Evolutionary conservation across 1,284 basidiomycete species (phyloP), one percentile per base, ranked within the genome.

Genomic region (Sporisorium iseilematis-ciliati): DNA sequence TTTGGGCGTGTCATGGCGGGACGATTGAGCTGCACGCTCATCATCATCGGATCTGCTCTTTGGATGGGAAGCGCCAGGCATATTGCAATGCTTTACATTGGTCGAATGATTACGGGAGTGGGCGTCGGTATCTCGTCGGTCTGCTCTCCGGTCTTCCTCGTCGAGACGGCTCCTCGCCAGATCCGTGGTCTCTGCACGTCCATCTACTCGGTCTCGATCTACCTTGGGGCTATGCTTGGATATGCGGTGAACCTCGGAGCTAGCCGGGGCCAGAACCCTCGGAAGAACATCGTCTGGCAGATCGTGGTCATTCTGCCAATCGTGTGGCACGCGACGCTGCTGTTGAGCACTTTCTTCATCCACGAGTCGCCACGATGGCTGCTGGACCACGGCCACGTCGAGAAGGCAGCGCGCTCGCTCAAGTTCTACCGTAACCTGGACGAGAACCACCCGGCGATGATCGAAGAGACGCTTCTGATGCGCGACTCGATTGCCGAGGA

Each of bases 281-380:
- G 35, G 46, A 45, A 55, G 20, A 56, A 63, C 53, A 49, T 54
- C 41, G 21, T 65, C 38, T 65, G 68, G 67, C 67, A 64, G 42
- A 54, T 70, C n/a, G 50, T 57, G 14, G 8, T 70, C 21, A 23
- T 62, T 31, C 38, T 70, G 33, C 56, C 56, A 41, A 59, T 64
- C 21, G 45, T 43, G 12, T 64, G 56, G 56, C 67, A 70, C 18
- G 4, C 45, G 0, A 31, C 89, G 75, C 77, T 86, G 25, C 57
- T 78, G 23, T 38, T 88, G 74, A 86, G 88, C 79, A 86, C 73
- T 59, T 79, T 80, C 46, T 87, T 89, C 62, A 86, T 89, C 57
- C 89, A 90, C 86, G 83, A 91, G 87, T 94, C 93, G 21, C 93
- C 93, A 12, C 92, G 93, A 84, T 94, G 89, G 89, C 89, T 91